Base-by-base conservation (phyloP, 257 asterid genomes). In the Nicotiana obtusifolia region DNA sequence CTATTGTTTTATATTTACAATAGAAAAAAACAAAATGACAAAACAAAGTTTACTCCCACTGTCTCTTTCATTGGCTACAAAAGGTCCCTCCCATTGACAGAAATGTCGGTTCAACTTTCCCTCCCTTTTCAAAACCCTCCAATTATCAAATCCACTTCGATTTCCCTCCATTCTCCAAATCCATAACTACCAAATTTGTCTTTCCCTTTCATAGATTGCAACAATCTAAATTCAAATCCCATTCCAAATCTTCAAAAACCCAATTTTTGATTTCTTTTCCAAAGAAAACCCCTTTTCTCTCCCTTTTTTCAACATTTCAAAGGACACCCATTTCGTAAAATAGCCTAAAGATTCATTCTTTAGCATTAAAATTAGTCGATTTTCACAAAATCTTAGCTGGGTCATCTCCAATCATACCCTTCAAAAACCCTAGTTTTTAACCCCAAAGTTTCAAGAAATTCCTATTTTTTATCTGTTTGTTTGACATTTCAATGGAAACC, bases 121-220 rank as follows among this genome's bases (percentile, higher is more conserved):
- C 88, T 82, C 88, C 80, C 44, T 71, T 83, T 75, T 82, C 86
- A 80, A 83, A 80, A 66, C 75, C 84, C 82, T 26, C 82, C 80
- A 75, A 80, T 80, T 76, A 67, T 78, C 44, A 52, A 35, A 10
- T 49, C 56, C 56, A 49, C 56, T 49, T 49, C 14, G 11, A 49
- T 10, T 56, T 19, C 20, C 22, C 22, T 56, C 61, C 80, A 5
- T 28, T 57, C 81, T 16, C 41, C 47, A 41, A 78, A 57, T 22
- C 20, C 10, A 37, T 37, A 37, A 37, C 44, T 37, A 6, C 47
- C 41, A 77, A 33, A n/a, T 9, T 7, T 11, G 26, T 28, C 59
- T 20, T 24, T 17, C 20, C 54, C 19, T 41, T 68, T 67, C 41
- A 13, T 31, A 65, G 47, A 62, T 20, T 7, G 28, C 37, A 54